Percentiles rank a stretch among this genome's conserved stretches.
These are phyloP conservation scores for Geranium incanum DNA, from an alignment of 441 rosid species.

Conservation along the genomic window DNA sequence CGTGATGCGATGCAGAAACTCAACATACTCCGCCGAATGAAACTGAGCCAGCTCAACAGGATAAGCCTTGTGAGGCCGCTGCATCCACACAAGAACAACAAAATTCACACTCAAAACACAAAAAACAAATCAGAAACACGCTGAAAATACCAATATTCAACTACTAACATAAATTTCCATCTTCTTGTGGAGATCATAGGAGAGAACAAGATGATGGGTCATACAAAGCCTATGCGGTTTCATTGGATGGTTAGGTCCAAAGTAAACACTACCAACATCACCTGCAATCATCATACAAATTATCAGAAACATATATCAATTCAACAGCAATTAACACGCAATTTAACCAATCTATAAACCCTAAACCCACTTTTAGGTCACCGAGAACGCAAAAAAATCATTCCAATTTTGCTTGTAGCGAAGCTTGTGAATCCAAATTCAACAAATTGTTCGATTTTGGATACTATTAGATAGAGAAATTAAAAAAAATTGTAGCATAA, in stretches of 20 bases:
- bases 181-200: conserved; percentile 83
- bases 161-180: conserved; percentile 84
- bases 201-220: conserved; percentile 94
- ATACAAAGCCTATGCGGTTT: conserved; percentile 93
- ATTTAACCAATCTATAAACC: conserved; percentile 2
- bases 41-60: conserved; percentile 95
- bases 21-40: conserved; percentile 89
- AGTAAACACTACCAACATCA: conserved; percentile 86
- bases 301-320: background rate
- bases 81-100: conserved; percentile 23
- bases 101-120: background rate
- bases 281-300: conserved; percentile 36
- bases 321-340: background rate
- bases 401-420: background rate
- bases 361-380: background rate
- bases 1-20: conserved; percentile 73
- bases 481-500: background rate
- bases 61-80: conserved; percentile 99
- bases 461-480: background rate
- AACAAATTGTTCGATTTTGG: background rate
- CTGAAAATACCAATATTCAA: background rate
- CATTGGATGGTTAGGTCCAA: conserved; percentile 99
- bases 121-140: background rate
- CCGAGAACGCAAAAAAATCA: background rate
- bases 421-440: too few relatives aligned